Evolutionary conservation across 1,284 basidiomycete genomes (phyloP).

Genomic region (Pyrrhoderma lamaoense): DNA sequence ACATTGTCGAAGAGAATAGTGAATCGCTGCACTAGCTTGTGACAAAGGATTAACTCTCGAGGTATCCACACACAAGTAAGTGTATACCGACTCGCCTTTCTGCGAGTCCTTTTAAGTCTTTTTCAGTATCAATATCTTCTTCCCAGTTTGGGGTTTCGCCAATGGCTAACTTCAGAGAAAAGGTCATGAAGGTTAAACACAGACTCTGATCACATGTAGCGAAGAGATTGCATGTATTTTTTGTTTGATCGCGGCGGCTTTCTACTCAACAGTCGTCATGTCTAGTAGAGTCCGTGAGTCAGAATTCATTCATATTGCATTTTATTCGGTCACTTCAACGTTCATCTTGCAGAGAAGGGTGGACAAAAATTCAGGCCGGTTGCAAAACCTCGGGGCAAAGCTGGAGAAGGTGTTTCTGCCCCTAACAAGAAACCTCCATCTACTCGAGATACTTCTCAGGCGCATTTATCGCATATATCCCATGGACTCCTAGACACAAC

Average conservation of each 20-base stretch:
- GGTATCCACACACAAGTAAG: background rate
- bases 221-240: background rate
- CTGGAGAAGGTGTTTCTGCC: conserved; percentile 12
- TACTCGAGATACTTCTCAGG: conserved; percentile 3
- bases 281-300: conserved; percentile 71
- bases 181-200: conserved; percentile 3
- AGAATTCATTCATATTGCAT: background rate
- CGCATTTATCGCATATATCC: too few relatives aligned
- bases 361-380: conserved; percentile 57
- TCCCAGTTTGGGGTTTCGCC: conserved; percentile 55
- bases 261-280: conserved; percentile 33
- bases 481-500: background rate
- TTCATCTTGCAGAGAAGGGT: conserved; percentile 52
- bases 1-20: conserved; percentile 67
- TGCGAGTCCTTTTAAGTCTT: conserved; percentile 36
- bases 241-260: background rate
- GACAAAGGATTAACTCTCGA: conserved; percentile 4
- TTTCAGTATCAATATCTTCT: conserved; percentile 31
- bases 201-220: background rate
- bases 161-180: conserved; percentile 40
- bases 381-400: conserved; percentile 43
- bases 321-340: conserved; percentile 9
- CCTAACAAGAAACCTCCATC: conserved; percentile 6
- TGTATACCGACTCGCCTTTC: conserved; percentile 51
- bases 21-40: conserved; percentile 41